Evolutionary conservation across 495 filamentous ascomycete species (phyloP).

Genomic region (Glonium stellatum): DNA sequence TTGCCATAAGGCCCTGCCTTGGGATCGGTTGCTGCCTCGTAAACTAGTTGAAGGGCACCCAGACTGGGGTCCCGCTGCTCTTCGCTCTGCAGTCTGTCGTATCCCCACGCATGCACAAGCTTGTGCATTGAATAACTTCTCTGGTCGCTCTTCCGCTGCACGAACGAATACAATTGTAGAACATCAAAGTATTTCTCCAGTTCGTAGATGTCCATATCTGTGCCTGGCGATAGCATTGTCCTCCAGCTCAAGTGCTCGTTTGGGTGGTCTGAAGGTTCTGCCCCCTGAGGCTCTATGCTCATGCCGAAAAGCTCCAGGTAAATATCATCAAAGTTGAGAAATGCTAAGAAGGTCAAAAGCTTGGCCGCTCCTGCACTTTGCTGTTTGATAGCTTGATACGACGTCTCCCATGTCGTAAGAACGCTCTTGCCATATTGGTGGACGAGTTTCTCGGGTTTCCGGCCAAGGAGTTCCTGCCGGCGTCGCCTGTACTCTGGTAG

Average conservation of each 20-base stretch:
- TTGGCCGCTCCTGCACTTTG: constrained; percentile 5
- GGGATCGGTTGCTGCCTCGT: too few relatives aligned
- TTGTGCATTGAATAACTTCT: constrained; percentile 22
- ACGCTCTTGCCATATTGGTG: constrained; percentile 26
- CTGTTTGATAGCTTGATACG: constrained; percentile 6
- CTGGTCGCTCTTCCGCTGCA: constrained; percentile 13
- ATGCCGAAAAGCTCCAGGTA: constrained; percentile 6
- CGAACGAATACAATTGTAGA: constrained; percentile 6
- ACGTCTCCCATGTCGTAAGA: constrained; percentile 22
- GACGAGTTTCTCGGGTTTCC: constrained; percentile 6
- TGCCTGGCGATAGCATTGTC: too few relatives aligned
- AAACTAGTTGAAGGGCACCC: too few relatives aligned
- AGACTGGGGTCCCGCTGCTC: too few relatives aligned
- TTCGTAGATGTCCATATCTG: constrained; percentile 6
- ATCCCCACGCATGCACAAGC: constrained; percentile 23
- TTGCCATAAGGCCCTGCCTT: neutral
- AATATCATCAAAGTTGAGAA: constrained; percentile 15
- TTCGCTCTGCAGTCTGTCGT: constrained; percentile 6
- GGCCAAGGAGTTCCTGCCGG: constrained; percentile 3
- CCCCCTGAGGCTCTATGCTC: neutral
- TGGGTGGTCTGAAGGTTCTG: too few relatives aligned
- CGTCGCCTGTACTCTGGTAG: constrained; percentile 11
- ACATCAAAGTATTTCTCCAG: constrained; percentile 11
- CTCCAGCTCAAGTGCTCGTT: neutral
- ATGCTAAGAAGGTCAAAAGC: constrained; percentile 5